Base-by-base conservation (phyloP, 2,329 filamentous ascomycete species). In the Fusarium metavorans region DNA sequence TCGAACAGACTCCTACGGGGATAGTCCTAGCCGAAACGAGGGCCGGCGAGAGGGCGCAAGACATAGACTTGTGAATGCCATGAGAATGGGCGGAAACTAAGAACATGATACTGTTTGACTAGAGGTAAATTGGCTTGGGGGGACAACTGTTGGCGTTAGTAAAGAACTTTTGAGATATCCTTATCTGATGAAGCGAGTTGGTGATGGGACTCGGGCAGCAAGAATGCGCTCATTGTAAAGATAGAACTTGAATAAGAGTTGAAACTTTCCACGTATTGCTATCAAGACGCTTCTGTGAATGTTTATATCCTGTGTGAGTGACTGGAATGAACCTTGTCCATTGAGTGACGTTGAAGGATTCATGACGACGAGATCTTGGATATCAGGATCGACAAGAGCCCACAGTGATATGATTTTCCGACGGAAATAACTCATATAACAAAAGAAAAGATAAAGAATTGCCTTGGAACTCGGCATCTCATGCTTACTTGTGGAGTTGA, bases 1-100 rank as follows among this genome's bases (percentile, higher is more conserved):
- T 18, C 69, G 76, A 27, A 63, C 73, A 7, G 77, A 79, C 1
- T 74, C 74, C 3, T 79, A 79, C 16, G 54, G 52, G 1, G 71
- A 79, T 67, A 74, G 75, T 23, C 73, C 81, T 5, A 67, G 76
- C 18, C 76, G 78, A 20, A 45, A 41, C 1, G 75, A 76, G 9
- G 67, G 71, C 14, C 70, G 75, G 1, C 78, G 79, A 62, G 81
- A 83, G 50, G 80, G 81, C 27, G 78, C 81, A 11, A 72, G 82
- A 64, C 79, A 82, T 68, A 77, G 80, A 67, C 68, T 83, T 66
- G 81, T 80, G 18, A 79, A 78, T 57, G 80, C 80, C 5, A 82
- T 83, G 81, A 79, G 80, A 64, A 74, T 80, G 58, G 79, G 77
- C 32, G 70, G 75, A 61, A 76, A 73, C 25, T 76, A 74, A 59